Conservation (phyloP, 257 asterid genomes). For the Nicotiana attenuata region DNA sequence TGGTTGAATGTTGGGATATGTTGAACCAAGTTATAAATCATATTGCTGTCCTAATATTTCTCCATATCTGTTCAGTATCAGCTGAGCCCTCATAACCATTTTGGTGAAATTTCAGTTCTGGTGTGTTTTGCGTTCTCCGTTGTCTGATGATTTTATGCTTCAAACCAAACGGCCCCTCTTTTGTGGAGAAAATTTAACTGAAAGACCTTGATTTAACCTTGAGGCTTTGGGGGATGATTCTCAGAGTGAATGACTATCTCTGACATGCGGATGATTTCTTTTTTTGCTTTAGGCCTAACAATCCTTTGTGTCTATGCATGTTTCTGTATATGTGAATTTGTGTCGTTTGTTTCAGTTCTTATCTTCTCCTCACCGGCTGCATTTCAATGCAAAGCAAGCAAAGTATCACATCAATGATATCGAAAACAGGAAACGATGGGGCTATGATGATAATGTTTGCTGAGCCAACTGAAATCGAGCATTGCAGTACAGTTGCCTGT, state of each 20-base stretch:
- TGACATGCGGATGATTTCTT: constrained; percentile 13
- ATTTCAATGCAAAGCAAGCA: neutral
- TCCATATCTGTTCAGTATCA: too few species aligned
- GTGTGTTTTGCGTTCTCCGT: too few species aligned
- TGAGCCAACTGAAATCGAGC: neutral
- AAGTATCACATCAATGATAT: neutral
- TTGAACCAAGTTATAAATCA: too few species aligned
- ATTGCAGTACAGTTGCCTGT: neutral
- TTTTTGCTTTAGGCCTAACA: neutral
- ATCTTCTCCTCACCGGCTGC: neutral
- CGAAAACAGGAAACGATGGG: neutral
- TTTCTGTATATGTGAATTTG: neutral
- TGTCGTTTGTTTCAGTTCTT: neutral
- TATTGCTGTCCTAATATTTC: too few species aligned
- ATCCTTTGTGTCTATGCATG: neutral
- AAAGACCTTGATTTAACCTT: too few species aligned
- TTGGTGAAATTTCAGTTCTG: too few species aligned
- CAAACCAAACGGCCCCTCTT: too few species aligned
- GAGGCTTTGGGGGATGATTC: neutral
- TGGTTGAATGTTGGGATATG: neutral
- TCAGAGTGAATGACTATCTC: neutral
- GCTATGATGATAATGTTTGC: neutral
- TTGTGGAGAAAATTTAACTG: too few species aligned
- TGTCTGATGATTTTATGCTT: too few species aligned
- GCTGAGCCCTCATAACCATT: too few species aligned